Evolutionary conservation across 2,329 filamentous ascomycete species (phyloP), one percentile per base, ranked within the genome.

Genomic region (Exophiala aquamarina): DNA sequence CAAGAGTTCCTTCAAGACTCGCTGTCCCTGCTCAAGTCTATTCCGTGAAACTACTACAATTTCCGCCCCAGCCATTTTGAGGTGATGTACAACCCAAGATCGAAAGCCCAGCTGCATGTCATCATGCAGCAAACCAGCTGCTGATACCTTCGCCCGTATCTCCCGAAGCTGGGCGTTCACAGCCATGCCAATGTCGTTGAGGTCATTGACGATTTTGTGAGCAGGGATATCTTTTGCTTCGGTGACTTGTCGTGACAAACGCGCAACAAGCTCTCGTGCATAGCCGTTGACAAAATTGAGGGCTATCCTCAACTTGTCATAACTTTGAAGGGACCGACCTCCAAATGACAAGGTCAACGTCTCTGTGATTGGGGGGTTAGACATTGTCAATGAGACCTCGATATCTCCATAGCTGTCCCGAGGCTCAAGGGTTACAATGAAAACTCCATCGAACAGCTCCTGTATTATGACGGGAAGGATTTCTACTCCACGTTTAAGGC

Each of bases 381-480:
- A 61, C 38, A 66, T 65, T 28, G 61, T 64, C 37, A 79, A 69
- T 23, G 68, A 73, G 29, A 80, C 66, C 48, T 77, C 72, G 52
- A 80, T 65, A 17, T 63, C 52, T 3, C 76, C 73, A 44, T 72
- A 67, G 8, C 74, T 69, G 57, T 79, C 71, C 47, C 73, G 70
- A 34, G 70, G 67, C 40, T 75, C 70, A 13, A 80, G 61, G 20
- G 71, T 70, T 29, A 81, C 63, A 11, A 73, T 70, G 53, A 79
- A 79, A 6, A 78, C 72, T 7, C 76, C 76, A 26, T 76, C 73
- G 47, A 79, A 75, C 7, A 79, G 67, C 35, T 69, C 70, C 29
- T 72, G 73, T n/a, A 75, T 61, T 47, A 74, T 66, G 47, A 73
- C 70, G 19, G 72, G 58, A 36, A 74, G 60, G 26, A 64, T 53